phyloP scores from a whole-genome alignment of 345 rosid species.

The Camelina hispida region DNA sequence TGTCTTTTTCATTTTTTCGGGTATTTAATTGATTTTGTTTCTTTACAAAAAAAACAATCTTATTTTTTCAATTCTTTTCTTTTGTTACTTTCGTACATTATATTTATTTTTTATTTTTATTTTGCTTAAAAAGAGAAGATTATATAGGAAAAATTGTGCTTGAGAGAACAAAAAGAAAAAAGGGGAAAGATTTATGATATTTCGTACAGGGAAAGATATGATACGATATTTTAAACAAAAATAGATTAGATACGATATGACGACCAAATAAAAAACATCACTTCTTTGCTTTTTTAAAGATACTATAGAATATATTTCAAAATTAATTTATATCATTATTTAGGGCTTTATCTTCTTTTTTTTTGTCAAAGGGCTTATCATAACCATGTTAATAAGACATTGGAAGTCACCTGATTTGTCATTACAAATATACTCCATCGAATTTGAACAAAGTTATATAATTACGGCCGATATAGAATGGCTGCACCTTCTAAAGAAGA shows the following conservation, averaged over 20 bases:
- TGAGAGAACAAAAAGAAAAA: neutral
- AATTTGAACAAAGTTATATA: neutral
- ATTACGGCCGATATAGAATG: too few relatives aligned
- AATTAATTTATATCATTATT: neutral
- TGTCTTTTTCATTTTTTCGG: constrained; percentile 32
- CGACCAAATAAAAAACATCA: neutral
- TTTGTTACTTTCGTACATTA: constrained; percentile 6
- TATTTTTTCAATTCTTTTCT: neutral
- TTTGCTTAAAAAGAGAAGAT: neutral
- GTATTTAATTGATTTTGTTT: neutral
- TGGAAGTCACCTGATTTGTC: neutral
- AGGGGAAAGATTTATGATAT: neutral
- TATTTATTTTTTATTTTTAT: neutral
- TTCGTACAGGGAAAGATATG: neutral
- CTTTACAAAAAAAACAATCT: neutral
- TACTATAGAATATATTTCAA: too few relatives aligned
- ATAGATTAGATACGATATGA: neutral
- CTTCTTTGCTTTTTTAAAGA: neutral
- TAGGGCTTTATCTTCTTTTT: constrained; percentile 10
- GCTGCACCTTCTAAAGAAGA: too few relatives aligned
- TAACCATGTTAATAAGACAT: too few relatives aligned
- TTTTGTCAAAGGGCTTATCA: too few relatives aligned
- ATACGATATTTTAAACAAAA: neutral
- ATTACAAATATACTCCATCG: neutral
- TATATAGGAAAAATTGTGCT: neutral